Conservation (phyloP, 2,329 filamentous ascomycete genomes). For the Xylaria sp. region DNA sequence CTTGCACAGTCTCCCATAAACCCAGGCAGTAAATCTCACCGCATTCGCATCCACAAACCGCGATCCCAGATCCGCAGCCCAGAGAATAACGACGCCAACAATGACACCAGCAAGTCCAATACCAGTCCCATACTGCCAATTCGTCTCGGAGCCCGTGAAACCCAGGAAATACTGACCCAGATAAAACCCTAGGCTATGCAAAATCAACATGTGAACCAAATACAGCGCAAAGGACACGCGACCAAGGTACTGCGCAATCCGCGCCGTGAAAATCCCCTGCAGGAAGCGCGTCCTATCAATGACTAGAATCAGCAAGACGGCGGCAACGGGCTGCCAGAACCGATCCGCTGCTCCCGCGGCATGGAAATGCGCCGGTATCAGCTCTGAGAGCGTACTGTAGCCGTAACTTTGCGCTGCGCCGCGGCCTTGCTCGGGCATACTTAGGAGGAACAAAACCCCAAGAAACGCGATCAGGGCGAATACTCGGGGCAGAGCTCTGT, state of each 20-base stretch:
- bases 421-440: conserved; percentile 24
- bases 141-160: conserved; percentile 13
- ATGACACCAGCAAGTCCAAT: conserved; percentile 12
- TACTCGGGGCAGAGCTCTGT: neutral
- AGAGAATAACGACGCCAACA: conserved; percentile 19
- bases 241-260: conserved; percentile 29
- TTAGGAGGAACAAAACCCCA: conserved; percentile 17
- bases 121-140: conserved; percentile 16
- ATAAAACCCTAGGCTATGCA: conserved; percentile 24
- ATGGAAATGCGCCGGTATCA: conserved; percentile 22
- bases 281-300: conserved; percentile 23
- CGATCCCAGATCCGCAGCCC: conserved; percentile 22
- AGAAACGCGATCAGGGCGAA: conserved; percentile 12
- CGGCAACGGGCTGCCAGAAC: conserved; percentile 30
- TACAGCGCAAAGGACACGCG: conserved; percentile 29
- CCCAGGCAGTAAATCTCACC: conserved; percentile 22
- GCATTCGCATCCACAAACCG: conserved; percentile 24
- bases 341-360: conserved; percentile 13
- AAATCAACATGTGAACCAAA: conserved; percentile 27
- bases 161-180: conserved; percentile 14
- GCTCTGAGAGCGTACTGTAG: conserved; percentile 17
- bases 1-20: conserved; percentile 16
- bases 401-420: conserved; percentile 22
- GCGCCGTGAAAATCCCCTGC: conserved; percentile 28
- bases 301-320: conserved; percentile 25